Evolutionary conservation across 768 basidiomycete genomes (phyloP), one percentile per base, ranked within the genome.

Genomic region (Suillus weaverae): DNA sequence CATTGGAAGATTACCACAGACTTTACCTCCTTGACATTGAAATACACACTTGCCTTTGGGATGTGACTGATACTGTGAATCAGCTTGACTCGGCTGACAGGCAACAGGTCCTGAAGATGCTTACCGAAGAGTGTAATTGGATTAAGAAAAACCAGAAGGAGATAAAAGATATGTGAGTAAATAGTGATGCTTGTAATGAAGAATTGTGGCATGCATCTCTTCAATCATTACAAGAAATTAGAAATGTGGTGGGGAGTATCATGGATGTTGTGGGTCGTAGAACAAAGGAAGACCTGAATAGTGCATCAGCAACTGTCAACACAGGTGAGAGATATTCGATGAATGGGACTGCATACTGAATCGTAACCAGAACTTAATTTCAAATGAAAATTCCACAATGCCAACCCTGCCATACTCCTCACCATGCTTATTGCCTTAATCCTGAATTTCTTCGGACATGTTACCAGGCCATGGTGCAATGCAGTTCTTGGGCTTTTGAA

Each of bases 401-500:
- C 62, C 36, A 67, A 66, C 51, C 66, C 50, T 4, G 18, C 56
- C 41, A 43, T 64, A 44, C 39, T 67, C 5, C 60, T 64, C 3
- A 30, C 50, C 33, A 44, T 63, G 43, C 26, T 67, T 5, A 54
- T 64, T 18, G 41, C 41, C 0, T 16, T 64, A 2, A 50, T 66
- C 41, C 10, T 66, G 14, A 63, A 66, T 33, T 22, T 63, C n/a
- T 63, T 64, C 4, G 41, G 62, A 14, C 62, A 64, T 5, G 39
- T 66, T 43, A 64, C 66, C 3, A 10, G 51, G 3, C 44, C 62
- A 48, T 63, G 60, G 62, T 61, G 62, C 44, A 63, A 66, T 30
- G 26, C 62, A 44, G 61, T 53, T 7, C 43, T 66, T 7, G 39
- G 43, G 8, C 65, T 66, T 36, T 53, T 66, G 26, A 43, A 62